Conservation (phyloP, 371 early-diverging fungal species). For the Lichtheimia corymbifera region DNA sequence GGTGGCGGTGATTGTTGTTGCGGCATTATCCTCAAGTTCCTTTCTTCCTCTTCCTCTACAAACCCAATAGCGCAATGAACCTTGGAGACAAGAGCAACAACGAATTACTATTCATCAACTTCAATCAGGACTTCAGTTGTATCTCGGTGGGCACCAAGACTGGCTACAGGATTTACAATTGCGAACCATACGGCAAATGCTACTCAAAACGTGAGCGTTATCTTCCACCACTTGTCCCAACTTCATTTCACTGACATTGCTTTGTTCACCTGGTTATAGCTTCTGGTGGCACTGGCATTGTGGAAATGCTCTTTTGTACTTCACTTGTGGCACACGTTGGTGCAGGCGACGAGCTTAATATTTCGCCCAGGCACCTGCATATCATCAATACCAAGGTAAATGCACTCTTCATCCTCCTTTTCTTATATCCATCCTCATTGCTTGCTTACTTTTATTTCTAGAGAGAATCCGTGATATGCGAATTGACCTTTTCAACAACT, state of each 20-base stretch:
- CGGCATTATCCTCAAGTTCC: too few species aligned
- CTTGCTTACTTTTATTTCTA: slow-evolving; percentile 41
- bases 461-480: slow-evolving; percentile 95
- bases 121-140: slow-evolving; percentile 93
- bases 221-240: neutral
- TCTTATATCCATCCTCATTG: slow-evolving; percentile 34
- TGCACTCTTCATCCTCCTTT: neutral
- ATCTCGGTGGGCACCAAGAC: slow-evolving; percentile 86
- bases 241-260: neutral
- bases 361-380: slow-evolving; percentile 89
- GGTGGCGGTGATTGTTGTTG: too few species aligned
- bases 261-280: slow-evolving; percentile 29
- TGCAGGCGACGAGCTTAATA: slow-evolving; percentile 88
- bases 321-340: slow-evolving; percentile 94
- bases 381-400: slow-evolving; percentile 93
- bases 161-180: slow-evolving; percentile 92
- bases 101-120: slow-evolving; percentile 79
- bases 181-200: slow-evolving; percentile 95
- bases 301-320: slow-evolving; percentile 96
- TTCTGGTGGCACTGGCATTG: slow-evolving; percentile 89
- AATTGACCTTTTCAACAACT: slow-evolving; percentile 88
- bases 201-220: slow-evolving; percentile 68
- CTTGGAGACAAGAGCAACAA: slow-evolving; percentile 18
- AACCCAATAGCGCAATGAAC: slow-evolving; percentile 6
- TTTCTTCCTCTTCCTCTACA: neutral